A percentile compares a stretch with the other conserved stretches of the same genome.
These are phyloP conservation scores for Nematocida parisii DNA, from an alignment of 371 early-diverging fungal genomes.

Conservation along the genomic window DNA sequence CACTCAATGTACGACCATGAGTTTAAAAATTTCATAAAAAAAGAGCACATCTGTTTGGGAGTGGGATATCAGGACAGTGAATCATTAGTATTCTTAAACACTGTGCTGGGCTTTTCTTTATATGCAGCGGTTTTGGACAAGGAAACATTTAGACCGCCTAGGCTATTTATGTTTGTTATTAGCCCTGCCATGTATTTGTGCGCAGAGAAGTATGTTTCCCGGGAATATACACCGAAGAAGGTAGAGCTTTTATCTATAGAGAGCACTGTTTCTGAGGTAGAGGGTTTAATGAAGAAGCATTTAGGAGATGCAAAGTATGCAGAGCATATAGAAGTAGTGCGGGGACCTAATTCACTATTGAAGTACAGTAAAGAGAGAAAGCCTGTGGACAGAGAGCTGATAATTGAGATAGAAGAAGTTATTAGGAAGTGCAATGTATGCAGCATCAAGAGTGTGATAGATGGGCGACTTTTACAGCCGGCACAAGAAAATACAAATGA, in stretches of 20 bases:
- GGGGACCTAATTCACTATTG: neutral
- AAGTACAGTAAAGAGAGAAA: neutral
- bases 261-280: neutral
- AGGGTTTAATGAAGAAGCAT: neutral
- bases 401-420: neutral
- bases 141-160: slow-evolving; percentile 35
- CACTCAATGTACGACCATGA: slow-evolving; percentile 6
- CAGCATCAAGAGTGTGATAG: slow-evolving; percentile 20
- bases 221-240: neutral
- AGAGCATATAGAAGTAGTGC: neutral
- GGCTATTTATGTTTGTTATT: slow-evolving; percentile 43
- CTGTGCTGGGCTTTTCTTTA: slow-evolving; percentile 32
- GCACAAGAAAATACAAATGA: neutral
- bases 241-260: neutral
- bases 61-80: slow-evolving; percentile 27
- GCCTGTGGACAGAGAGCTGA: slow-evolving; percentile 6
- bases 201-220: slow-evolving; percentile 1
- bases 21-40: slow-evolving; percentile 47
- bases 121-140: slow-evolving; percentile 43
- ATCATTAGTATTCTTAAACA: slow-evolving; percentile 38
- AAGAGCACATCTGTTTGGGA: slow-evolving; percentile 56
- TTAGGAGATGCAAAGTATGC: neutral
- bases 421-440: neutral
- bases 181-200: slow-evolving; percentile 19
- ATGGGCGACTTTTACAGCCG: slow-evolving; percentile 19